These are phyloP conservation scores for Choiromyces venosus DNA, from an alignment of 495 filamentous ascomycete genomes.

Conservation along the genomic window DNA sequence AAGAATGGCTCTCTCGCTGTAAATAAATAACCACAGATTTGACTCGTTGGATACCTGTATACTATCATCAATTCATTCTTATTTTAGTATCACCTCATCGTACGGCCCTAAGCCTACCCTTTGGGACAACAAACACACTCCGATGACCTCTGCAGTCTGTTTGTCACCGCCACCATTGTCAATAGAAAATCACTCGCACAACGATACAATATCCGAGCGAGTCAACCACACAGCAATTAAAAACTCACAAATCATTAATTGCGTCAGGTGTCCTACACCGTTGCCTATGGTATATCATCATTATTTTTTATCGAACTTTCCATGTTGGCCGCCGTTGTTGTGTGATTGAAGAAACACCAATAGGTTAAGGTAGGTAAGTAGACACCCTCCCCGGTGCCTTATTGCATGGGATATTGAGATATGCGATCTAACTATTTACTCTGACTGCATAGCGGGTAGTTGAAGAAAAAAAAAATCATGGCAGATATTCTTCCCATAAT, in stretches of 20 bases:
- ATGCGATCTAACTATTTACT: neutral
- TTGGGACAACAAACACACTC: neutral
- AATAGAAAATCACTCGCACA: neutral
- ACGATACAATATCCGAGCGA: neutral
- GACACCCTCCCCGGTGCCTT: neutral
- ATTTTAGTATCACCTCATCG: neutral
- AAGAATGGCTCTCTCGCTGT: neutral
- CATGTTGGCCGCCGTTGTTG: neutral
- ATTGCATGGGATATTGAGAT: neutral
- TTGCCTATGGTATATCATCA: neutral
- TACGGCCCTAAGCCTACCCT: neutral
- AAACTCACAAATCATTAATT: neutral
- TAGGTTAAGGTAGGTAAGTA: no score
- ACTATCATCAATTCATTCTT: neutral
- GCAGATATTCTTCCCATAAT: neutral
- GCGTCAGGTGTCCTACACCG: neutral
- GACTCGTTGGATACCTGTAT: neutral
- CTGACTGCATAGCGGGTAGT: neutral
- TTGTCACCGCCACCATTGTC: neutral
- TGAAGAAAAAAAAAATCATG: neutral
- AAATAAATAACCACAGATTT: neutral
- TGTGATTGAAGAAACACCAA: neutral
- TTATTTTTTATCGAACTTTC: neutral
- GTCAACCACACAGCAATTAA: neutral
- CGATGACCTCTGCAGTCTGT: neutral